A percentile compares a stretch with the other conserved stretches of the same genome.
phyloP scores from a whole-genome alignment of 805 yeast species.

The Brettanomyces sp. region DNA sequence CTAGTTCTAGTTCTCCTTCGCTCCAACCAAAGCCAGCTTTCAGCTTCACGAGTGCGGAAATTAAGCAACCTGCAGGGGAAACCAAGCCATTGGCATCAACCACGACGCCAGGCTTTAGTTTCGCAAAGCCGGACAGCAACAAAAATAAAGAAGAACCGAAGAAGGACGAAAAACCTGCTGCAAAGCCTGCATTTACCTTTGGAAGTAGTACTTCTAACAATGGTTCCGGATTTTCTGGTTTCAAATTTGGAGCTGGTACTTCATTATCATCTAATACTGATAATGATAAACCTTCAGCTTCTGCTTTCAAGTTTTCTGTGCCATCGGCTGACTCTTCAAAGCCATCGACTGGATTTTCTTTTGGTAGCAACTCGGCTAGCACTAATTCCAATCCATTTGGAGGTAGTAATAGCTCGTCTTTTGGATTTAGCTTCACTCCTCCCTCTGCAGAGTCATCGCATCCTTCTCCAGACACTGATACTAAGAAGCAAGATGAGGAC shows the following conservation, averaged over 20 bases:
- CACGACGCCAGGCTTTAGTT: no score
- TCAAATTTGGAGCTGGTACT: not conserved
- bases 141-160: not conserved
- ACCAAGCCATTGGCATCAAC: not conserved
- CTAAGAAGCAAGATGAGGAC: conserved; percentile 28
- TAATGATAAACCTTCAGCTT: not conserved
- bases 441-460: conserved; percentile 6
- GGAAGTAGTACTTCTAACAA: conserved; percentile 1
- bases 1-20: not conserved
- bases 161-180: conserved; percentile 5
- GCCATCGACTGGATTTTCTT: conserved; percentile 13
- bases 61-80: not conserved
- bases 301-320: conserved; percentile 6
- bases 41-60: not conserved
- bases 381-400: conserved; percentile 10
- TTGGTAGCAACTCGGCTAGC: conserved; percentile 9
- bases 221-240: conserved; percentile 1
- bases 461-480: conserved; percentile 3
- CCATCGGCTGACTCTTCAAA: conserved; percentile 2
- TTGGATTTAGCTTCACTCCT: conserved; percentile 17
- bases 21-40: not conserved
- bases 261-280: not conserved
- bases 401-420: not conserved
- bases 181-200: conserved; percentile 6
- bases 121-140: not conserved